Conservation (phyloP, 2,329 filamentous ascomycete genomes). For the Aureobasidium sp. region DNA sequence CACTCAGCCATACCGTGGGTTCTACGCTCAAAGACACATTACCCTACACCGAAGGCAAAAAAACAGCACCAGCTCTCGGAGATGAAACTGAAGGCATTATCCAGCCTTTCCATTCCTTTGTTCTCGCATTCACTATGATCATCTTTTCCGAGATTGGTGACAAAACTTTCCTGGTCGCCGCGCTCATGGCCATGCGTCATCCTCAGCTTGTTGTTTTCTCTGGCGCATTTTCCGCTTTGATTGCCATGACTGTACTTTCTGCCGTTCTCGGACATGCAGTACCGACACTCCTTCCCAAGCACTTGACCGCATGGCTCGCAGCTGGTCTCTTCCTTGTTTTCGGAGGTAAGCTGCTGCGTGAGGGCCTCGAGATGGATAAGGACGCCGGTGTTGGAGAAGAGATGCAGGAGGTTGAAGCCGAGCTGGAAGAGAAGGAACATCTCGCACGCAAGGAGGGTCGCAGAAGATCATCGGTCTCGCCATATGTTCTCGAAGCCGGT, state of each 20-base stretch:
- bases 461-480: constrained; percentile 57
- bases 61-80: constrained; percentile 27
- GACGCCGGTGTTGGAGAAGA: constrained; percentile 92
- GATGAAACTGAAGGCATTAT: constrained; percentile 57
- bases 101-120: constrained; percentile 76
- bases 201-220: constrained; percentile 88
- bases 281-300: constrained; percentile 80
- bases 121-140: constrained; percentile 95
- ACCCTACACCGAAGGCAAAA: constrained; percentile 32
- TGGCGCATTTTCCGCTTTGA: constrained; percentile 83
- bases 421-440: constrained; percentile 89
- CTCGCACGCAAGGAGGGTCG: constrained; percentile 56
- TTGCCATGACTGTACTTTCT: constrained; percentile 92
- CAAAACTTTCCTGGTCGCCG: constrained; percentile 96
- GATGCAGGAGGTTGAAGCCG: constrained; percentile 94
- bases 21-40: constrained; percentile 29
- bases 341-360: constrained; percentile 63
- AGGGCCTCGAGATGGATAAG: constrained; percentile 71
- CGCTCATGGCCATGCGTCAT: constrained; percentile 98
- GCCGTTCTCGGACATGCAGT: constrained; percentile 89
- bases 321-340: constrained; percentile 75
- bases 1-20: background rate
- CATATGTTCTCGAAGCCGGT: constrained; percentile 75
- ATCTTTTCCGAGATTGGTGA: constrained; percentile 94
- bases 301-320: constrained; percentile 82